Evolutionary conservation across 257 asterid species (phyloP), one percentile per base, ranked within the genome.

Genomic region (Primulina eburnea): DNA sequence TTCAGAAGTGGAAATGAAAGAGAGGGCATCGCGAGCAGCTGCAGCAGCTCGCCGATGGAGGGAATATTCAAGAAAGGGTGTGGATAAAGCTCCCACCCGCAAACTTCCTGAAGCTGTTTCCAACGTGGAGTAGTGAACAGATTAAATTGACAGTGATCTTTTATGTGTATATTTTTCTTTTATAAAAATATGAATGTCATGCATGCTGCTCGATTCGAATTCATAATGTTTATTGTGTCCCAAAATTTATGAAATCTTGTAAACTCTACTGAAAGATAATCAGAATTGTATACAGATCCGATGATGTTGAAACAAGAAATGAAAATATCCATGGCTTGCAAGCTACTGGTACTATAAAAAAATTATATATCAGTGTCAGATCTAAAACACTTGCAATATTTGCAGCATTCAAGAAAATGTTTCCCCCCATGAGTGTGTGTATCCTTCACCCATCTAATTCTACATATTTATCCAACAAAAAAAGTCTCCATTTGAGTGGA

Each of bases 11-110:
- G 88, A 86, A 73, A 85, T 77, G 66, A 82, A 82, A 58, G 96
- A 93, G 82, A 80, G 94, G 78, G 87, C 91, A 4, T 78, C 81
- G 26, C 83, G 94, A 80, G 92, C 97, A 37, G 98, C 98, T 8
- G 96, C 96, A 11, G 99, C 99, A 28, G 82, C 99, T 71, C 94
- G 96, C 26, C 79, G 96, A 78, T 94, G 99, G 99, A 85, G 99
- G 77, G 99, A 94, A 76, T 91, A 94, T 76, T 94, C 99, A 1
- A 76, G 99, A 76, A 82, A 78, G 76, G 96, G 97, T 0, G 87
- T 72, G 0, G 99, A 94, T 75, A 94, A 88, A 64, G 97, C 81
- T 61, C 95, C 97, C n/a, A 79, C 90, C 21, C 87, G 76, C 89
- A 91, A 88, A 75, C 96, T 94, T 57, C 96, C 99, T 0, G 97